A percentile compares a stretch with the other conserved stretches of the same genome.
These are phyloP conservation scores for Calamus simplicifolius DNA, from an alignment of 176 grass and related monocot genomes.

Conservation along the genomic window DNA sequence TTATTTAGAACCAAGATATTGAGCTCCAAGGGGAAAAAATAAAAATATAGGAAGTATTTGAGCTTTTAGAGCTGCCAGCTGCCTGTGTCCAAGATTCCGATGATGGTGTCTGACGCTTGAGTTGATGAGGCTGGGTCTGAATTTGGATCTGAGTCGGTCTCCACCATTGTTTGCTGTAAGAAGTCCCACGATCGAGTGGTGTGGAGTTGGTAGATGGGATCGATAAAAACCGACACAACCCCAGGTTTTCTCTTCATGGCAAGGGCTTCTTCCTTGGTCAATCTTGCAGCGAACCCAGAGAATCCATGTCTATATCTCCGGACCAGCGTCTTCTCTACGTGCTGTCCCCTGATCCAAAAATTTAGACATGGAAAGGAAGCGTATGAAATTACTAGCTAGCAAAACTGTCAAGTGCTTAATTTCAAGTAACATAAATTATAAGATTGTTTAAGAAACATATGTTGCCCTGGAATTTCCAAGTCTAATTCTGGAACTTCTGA, in stretches of 20 bases:
- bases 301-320: constrained; percentile 71
- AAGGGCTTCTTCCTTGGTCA: constrained; percentile 44
- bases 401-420: too few species aligned
- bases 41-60: background rate
- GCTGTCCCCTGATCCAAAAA: constrained; percentile 20
- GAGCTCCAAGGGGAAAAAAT: background rate
- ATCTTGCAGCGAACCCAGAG: constrained; percentile 72
- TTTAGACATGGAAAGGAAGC: background rate
- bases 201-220: constrained; percentile 61
- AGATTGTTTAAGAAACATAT: too few species aligned
- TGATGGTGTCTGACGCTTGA: constrained; percentile 39
- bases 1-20: too few species aligned
- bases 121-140: constrained; percentile 2
- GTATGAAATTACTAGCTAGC: too few species aligned
- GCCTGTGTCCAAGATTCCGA: constrained; percentile 72
- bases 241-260: constrained; percentile 32
- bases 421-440: too few species aligned
- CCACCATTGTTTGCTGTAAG: constrained; percentile 40
- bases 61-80: background rate
- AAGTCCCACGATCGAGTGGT: constrained; percentile 92
- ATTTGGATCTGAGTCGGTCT: constrained; percentile 15
- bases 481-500: too few species aligned
- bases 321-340: constrained; percentile 30
- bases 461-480: too few species aligned
- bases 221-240: constrained; percentile 73